Conservation (phyloP, 2,329 filamentous ascomycete species). For the Sporothrix humicola region DNA sequence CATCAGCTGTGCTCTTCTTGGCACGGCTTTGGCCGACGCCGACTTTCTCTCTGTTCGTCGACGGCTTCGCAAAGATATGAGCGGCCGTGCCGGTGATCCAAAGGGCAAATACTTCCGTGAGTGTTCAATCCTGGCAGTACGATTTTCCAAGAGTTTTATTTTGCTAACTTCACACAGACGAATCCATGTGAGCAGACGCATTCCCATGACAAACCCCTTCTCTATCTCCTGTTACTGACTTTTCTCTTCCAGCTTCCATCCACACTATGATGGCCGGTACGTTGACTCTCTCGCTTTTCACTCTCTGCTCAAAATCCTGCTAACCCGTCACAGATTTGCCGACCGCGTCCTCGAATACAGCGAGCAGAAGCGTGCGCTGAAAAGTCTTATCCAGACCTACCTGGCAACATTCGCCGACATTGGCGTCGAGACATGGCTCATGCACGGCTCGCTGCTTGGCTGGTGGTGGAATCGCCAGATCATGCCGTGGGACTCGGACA, state of each 20-base stretch:
- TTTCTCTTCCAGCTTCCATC: constrained; percentile 44
- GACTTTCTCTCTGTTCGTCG: constrained; percentile 38
- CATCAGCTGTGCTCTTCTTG: constrained; percentile 33
- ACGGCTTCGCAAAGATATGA: constrained; percentile 41
- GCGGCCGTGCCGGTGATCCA: constrained; percentile 30
- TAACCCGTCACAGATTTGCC: constrained; percentile 45
- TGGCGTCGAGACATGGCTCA: constrained; percentile 78
- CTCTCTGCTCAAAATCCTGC: constrained; percentile 7
- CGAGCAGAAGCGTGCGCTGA: constrained; percentile 65
- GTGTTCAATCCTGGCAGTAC: neutral
- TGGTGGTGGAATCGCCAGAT: constrained; percentile 80
- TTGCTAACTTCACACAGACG: constrained; percentile 26
- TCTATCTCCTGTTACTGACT: neutral
- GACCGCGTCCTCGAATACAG: constrained; percentile 54
- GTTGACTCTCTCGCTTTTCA: constrained; percentile 27
- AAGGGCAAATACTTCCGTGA: constrained; percentile 48
- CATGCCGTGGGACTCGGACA: constrained; percentile 78
- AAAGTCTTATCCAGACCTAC: constrained; percentile 73
- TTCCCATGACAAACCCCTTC: no score
- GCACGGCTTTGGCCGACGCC: constrained; percentile 35
- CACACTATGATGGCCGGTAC: constrained; percentile 48
- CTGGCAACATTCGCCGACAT: constrained; percentile 69
- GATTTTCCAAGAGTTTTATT: neutral
- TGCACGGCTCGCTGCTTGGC: constrained; percentile 80
- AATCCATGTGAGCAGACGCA: constrained; percentile 29